phyloP scores from a whole-genome alignment of 2,329 filamentous ascomycete genomes.

The Sclerotinia nivalis region DNA sequence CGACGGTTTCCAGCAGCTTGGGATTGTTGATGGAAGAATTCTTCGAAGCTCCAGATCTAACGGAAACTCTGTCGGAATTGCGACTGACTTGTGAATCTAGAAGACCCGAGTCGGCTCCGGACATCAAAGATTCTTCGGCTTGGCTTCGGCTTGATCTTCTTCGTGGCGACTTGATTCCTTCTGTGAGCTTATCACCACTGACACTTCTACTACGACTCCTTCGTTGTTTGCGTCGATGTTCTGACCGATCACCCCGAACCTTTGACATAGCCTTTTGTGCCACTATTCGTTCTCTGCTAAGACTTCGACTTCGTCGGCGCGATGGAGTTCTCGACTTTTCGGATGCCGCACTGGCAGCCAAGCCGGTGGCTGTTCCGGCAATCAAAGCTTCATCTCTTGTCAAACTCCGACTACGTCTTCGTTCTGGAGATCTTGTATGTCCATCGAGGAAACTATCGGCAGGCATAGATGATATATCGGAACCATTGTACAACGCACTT shows the following conservation, averaged over 20 bases:
- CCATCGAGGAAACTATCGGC: slow-evolving; percentile 69
- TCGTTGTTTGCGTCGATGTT: slow-evolving; percentile 45
- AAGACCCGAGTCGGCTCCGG: slow-evolving; percentile 56
- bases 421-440: slow-evolving; percentile 37
- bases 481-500: slow-evolving; percentile 67
- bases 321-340: slow-evolving; percentile 60
- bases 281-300: slow-evolving; percentile 63
- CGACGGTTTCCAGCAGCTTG: slow-evolving; percentile 69
- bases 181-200: slow-evolving; percentile 48
- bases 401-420: slow-evolving; percentile 40
- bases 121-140: slow-evolving; percentile 49
- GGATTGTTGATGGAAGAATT: slow-evolving; percentile 72
- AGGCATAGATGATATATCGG: slow-evolving; percentile 84
- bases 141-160: slow-evolving; percentile 51
- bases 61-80: slow-evolving; percentile 59
- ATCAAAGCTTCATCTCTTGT: slow-evolving; percentile 36
- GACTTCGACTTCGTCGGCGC: slow-evolving; percentile 59
- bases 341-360: slow-evolving; percentile 42
- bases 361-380: slow-evolving; percentile 45
- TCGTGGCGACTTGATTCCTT: slow-evolving; percentile 49
- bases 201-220: slow-evolving; percentile 49
- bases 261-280: slow-evolving; percentile 71
- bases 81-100: slow-evolving; percentile 54
- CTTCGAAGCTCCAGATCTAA: slow-evolving; percentile 52
- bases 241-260: slow-evolving; percentile 53